Base-by-base conservation (phyloP, 768 basidiomycete genomes). In the Termitomyces eurrhizus region DNA sequence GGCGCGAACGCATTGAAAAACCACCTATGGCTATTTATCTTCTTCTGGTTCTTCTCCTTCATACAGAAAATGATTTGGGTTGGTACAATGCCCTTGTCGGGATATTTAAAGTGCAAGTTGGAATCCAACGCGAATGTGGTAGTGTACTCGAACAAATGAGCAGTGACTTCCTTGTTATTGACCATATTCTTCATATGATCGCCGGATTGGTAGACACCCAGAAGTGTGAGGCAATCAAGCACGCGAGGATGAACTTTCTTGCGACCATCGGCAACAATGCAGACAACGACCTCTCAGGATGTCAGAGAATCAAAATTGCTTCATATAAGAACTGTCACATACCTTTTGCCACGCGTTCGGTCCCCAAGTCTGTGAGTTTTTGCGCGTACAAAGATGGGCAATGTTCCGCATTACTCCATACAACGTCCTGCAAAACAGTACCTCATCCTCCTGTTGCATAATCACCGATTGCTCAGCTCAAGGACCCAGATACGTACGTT, bases 11-110 rank as follows among this genome's bases (percentile, higher is more conserved):
- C 95, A 70, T 97, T 98, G 74, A 98, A 97, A 73, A 95, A 96
- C 95, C 95, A 98, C 52, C 95, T 80, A 68, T 97, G 95, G 51
- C 90, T 92, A 71, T 97, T 98, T 69, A 98, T 95, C 77, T 98
- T 97, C 80, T 95, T 95, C 70, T 93, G 89, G 70, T 96, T 98
- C 78, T 86, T 91, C 77, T 95, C 94, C 77, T 93, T 92, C 78
- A 92, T 81, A 70, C 88, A 91, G 70, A 92, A 92, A 36, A 98
- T 87, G 52, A 92, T 94, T 70, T 95, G 96, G n/a, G 90, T 93
- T 2, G 94, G 95, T 13, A 94, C 89, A 45, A 95, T 91, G 3
- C 94, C 94, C 72, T 93, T 94, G 70, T 95, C 94, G 0, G 93
- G 91, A 65, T 92, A 93, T 69, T 83, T 85, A 76, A 94, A 93